These are phyloP conservation scores for Alternaria ventricosa DNA, from an alignment of 2,329 filamentous ascomycete genomes.

Conservation along the genomic window DNA sequence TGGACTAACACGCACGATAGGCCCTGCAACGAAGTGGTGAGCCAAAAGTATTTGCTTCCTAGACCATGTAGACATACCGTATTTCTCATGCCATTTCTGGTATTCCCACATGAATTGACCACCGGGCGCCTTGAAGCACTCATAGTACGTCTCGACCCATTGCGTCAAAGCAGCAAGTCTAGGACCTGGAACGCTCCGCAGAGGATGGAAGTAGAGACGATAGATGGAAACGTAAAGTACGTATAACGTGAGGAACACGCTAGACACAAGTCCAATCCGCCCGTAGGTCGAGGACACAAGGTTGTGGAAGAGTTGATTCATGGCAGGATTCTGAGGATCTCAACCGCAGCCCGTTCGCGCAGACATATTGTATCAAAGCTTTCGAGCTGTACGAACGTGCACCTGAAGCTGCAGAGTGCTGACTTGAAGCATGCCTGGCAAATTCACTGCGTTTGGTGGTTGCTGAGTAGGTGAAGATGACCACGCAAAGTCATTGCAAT, in stretches of 20 bases:
- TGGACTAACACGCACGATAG: constrained; percentile 11
- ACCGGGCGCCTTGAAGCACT: constrained; percentile 7
- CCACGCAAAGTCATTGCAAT: not conserved
- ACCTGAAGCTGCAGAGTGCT: not conserved
- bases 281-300: not conserved
- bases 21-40: constrained; percentile 1
- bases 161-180: constrained; percentile 24
- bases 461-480: not conserved
- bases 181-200: constrained; percentile 16
- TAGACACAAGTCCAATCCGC: not conserved
- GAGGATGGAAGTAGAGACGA: constrained; percentile 12
- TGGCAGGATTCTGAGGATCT: not conserved
- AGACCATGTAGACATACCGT: not conserved
- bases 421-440: not conserved
- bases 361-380: not conserved
- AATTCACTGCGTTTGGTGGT: not conserved
- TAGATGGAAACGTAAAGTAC: not conserved
- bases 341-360: not conserved
- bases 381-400: not conserved
- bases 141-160: constrained; percentile 14
- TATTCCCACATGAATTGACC: not conserved
- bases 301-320: not conserved
- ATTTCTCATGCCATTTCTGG: not conserved
- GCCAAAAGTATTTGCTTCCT: not conserved
- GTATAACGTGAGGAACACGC: not conserved